phyloP scores from a whole-genome alignment of 2,329 filamentous ascomycete species.

The Botrytis fragariae region DNA sequence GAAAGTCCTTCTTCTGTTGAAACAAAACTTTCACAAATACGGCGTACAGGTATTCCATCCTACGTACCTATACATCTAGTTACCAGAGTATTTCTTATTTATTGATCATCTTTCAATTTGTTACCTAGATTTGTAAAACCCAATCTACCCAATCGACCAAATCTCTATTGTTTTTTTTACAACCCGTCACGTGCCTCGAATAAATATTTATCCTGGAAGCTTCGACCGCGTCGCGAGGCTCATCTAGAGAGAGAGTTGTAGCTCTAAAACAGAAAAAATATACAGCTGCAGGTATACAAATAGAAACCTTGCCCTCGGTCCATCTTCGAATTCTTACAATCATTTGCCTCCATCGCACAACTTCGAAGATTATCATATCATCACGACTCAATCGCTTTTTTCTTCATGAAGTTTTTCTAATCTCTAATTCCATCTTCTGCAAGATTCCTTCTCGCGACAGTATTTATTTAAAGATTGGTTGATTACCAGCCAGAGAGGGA shows the following conservation, averaged over 20 bases:
- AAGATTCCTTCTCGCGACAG: slow-evolving; percentile 24
- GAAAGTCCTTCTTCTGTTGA: background rate
- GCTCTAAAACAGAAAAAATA: slow-evolving; percentile 16
- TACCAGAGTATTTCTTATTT: background rate
- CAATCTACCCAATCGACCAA: background rate
- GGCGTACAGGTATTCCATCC: background rate
- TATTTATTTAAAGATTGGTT: slow-evolving; percentile 8
- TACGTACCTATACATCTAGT: background rate
- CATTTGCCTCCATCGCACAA: slow-evolving; percentile 12
- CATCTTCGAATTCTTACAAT: slow-evolving; percentile 13
- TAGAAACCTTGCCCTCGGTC: slow-evolving; percentile 11
- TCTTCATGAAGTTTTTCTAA: slow-evolving; percentile 32
- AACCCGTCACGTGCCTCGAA: slow-evolving; percentile 11
- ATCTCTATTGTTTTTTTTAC: background rate
- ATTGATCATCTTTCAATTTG: background rate
- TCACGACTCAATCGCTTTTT: slow-evolving; percentile 17
- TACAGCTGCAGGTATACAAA: slow-evolving; percentile 11
- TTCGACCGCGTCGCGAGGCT: slow-evolving; percentile 23
- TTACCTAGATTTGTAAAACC: too few species aligned
- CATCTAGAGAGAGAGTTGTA: slow-evolving; percentile 20
- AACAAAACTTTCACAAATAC: background rate
- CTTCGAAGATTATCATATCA: slow-evolving; percentile 15
- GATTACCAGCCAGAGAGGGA: background rate
- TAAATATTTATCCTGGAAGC: slow-evolving; percentile 22
- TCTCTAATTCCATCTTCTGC: slow-evolving; percentile 21